Percentiles rank a stretch among this genome's conserved stretches.
Evolutionary conservation across 495 filamentous ascomycete species (phyloP).

Genomic region (Penicilliopsis zonata): DNA sequence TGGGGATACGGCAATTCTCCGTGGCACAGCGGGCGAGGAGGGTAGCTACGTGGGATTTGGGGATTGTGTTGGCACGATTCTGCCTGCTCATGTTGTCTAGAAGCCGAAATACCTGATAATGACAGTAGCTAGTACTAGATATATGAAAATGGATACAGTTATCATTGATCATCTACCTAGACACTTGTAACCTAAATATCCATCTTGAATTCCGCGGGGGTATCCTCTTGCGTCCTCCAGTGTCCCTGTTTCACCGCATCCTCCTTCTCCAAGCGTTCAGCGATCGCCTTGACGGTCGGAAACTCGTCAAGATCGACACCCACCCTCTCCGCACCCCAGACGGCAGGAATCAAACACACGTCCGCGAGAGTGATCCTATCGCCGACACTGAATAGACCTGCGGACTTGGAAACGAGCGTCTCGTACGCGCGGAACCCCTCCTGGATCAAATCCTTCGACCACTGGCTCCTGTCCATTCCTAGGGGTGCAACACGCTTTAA

Average conservation of each 20-base stretch:
- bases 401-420: constrained; percentile 14
- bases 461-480: constrained; percentile 20
- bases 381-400: constrained; percentile 36
- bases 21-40: constrained; percentile 51
- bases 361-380: constrained; percentile 40
- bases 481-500: constrained; percentile 28
- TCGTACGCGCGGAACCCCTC: constrained; percentile 40
- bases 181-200: constrained; percentile 1
- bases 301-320: constrained; percentile 32
- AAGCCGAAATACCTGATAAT: too few relatives aligned
- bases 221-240: constrained; percentile 36
- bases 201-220: constrained; percentile 31
- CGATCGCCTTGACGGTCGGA: constrained; percentile 26
- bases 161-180: neutral
- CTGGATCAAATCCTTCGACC: constrained; percentile 27
- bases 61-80: constrained; percentile 49
- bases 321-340: constrained; percentile 35
- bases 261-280: constrained; percentile 20
- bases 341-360: constrained; percentile 38
- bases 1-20: constrained; percentile 65
- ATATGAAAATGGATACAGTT: constrained; percentile 1
- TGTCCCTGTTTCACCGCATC: constrained; percentile 28
- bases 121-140: too few relatives aligned
- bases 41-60: constrained; percentile 63
- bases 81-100: too few relatives aligned